phyloP scores from a whole-genome alignment of 768 basidiomycete species.

The Suillus weaverae region DNA sequence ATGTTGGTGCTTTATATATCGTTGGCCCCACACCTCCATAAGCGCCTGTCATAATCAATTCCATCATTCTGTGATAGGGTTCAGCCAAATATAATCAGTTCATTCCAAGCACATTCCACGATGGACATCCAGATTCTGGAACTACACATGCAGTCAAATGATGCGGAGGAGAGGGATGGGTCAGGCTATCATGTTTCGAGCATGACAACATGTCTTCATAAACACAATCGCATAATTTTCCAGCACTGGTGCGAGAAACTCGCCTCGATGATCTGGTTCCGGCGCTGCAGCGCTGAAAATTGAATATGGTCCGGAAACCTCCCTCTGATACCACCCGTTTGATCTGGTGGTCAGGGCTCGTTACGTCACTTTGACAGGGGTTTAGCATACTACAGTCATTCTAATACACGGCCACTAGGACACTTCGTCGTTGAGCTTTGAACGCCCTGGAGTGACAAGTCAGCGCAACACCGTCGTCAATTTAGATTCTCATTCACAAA shows the following conservation, averaged over 20 bases:
- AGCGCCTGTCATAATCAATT: too few relatives aligned
- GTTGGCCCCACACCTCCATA: too few relatives aligned
- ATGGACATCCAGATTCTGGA: slow-evolving; percentile 33
- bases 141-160: slow-evolving; percentile 43
- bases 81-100: too few relatives aligned
- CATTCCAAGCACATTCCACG: too few relatives aligned
- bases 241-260: slow-evolving; percentile 36
- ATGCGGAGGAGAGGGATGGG: slow-evolving; percentile 44
- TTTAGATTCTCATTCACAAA: slow-evolving; percentile 47
- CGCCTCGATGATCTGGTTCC: slow-evolving; percentile 40
- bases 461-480: slow-evolving; percentile 8
- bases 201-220: slow-evolving; percentile 43
- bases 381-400: not conserved
- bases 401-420: not conserved
- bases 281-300: slow-evolving; percentile 40
- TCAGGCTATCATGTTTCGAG: slow-evolving; percentile 56
- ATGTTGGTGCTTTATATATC: too few relatives aligned
- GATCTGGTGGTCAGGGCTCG: slow-evolving; percentile 54
- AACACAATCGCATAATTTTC: slow-evolving; percentile 54
- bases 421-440: not conserved
- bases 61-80: too few relatives aligned
- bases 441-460: not conserved
- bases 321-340: slow-evolving; percentile 51
- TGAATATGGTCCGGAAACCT: slow-evolving; percentile 40
- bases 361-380: not conserved